These are phyloP conservation scores for Aspergillus fischeri DNA, from an alignment of 2,329 filamentous ascomycete genomes.

Conservation along the genomic window DNA sequence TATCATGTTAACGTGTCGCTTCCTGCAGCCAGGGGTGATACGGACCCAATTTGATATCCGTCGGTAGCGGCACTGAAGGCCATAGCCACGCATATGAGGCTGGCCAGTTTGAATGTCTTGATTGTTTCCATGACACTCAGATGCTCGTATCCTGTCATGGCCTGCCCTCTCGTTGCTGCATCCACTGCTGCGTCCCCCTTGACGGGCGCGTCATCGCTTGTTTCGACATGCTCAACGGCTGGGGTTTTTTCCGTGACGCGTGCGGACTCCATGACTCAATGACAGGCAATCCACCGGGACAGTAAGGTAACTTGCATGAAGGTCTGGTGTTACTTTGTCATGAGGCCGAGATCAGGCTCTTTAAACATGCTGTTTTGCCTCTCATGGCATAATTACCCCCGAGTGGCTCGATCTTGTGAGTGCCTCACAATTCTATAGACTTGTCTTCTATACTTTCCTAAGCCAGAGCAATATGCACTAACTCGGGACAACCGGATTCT, in stretches of 20 bases:
- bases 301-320: no score
- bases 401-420: no score
- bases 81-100: slow-evolving; percentile 3
- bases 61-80: slow-evolving; percentile 10
- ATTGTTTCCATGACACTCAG: slow-evolving; percentile 4
- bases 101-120: slow-evolving; percentile 3
- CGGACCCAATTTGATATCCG: slow-evolving; percentile 10
- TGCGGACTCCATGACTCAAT: no score
- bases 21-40: background rate
- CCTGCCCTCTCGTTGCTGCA: slow-evolving; percentile 4
- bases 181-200: slow-evolving; percentile 1
- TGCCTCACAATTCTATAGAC: no score
- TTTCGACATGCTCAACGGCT: slow-evolving; percentile 1
- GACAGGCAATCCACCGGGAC: no score
- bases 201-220: background rate
- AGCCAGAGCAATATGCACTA: no score
- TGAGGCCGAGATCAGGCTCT: no score
- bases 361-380: no score
- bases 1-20: background rate
- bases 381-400: no score
- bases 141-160: slow-evolving; percentile 3
- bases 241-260: background rate
- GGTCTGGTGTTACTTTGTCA: no score
- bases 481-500: no score
- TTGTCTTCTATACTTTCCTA: no score